Evolutionary conservation across 345 rosid genomes (phyloP), one percentile per base, ranked within the genome.

Genomic region (Salix udensis): DNA sequence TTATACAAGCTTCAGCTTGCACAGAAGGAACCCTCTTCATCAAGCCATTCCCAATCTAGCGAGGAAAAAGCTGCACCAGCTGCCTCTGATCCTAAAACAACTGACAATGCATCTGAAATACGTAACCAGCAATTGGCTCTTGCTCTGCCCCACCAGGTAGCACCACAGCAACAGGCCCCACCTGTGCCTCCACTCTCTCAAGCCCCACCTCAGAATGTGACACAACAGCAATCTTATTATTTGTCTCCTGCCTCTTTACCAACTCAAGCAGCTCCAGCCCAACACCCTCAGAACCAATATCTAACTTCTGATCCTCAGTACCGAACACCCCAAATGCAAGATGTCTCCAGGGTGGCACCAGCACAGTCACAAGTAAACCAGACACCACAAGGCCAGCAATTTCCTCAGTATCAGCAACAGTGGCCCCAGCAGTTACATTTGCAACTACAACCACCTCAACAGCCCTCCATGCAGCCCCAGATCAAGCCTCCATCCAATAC

Each of bases 1-100:
- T 77, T 96, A 52, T 96, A 94, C 46, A 96, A 91, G 86, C 91
- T 96, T 82, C 99, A 96, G 75, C 89, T 92, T 82, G 97, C 50
- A 52, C 96, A 91, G 78, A 96, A 94, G 82, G 99, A 91, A 52
- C 86, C 98, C 50, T 81, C 96, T 61, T 86, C 97, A 28, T 86
- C 90, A 2, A 75, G 79, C 74, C 92, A 91, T 76, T 89, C 95
- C 7, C 92, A 91, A 39, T 85, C 88, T 42, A 86, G 75, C 39
- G 99, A 94, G 78, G 99, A 92, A 60, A 88, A 91, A 82, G 82
- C 77, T 16, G 74, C 92, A 2, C 78, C 93, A 46, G 85, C 91
- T 84, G 88, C 87, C 65, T 78, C 88, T 52, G 96, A 90, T 83
- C 65, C 84, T 64, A 91, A 88, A 76, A 91, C 85, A 78, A 74